Evolutionary conservation across 768 basidiomycete species (phyloP), one percentile per base, ranked within the genome.

Genomic region (Agrocybe chaxingu): DNA sequence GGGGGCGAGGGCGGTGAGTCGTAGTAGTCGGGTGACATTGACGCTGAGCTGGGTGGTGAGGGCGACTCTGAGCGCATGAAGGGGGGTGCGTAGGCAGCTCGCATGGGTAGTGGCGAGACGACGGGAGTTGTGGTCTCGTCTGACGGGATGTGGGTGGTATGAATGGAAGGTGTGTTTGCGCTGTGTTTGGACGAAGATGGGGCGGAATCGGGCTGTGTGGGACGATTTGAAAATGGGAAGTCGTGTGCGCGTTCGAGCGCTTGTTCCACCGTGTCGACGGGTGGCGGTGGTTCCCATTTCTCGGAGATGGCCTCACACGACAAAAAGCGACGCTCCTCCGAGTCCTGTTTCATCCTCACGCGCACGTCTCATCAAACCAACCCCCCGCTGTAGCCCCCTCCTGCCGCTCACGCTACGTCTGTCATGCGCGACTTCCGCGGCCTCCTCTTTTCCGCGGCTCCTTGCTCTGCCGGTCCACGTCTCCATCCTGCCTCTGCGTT

Each of bases 1-100:
- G 62, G 70, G 18, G 70, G 69, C 8, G 64, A 68, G 0, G 70
- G 74, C 0, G 73, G 76, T 0, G 76, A 75, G 60, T 77, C 77
- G 60, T 72, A 73, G 64, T 75, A 74, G 61, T 76, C 68, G 3
- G 66, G 66, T 35, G 70, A 66, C 50, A 66, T 57, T 42, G 66
- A 64, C 4, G 67, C 60, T 4, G 66, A 66, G 49, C 56, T 66
- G 31, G 58, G 55, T 9, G 67, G 62, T 3, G 61, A 62, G 43
- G 61, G 59, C 45, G 63, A 66, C 19, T 54, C 51, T 46, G 59
- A 56, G 50, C 58, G 62, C 50, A 63, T 57, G 51, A 62, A 60
- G 52, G 58, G 46, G 41, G 61, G 48, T 29, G 61, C 30, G 45
- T 48, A 55, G 31, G 54, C 47, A 42, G 62, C 47, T 34, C 55